Conservation (phyloP, 2,329 filamentous ascomycete species). For the Chrysoporthe puriensis region DNA sequence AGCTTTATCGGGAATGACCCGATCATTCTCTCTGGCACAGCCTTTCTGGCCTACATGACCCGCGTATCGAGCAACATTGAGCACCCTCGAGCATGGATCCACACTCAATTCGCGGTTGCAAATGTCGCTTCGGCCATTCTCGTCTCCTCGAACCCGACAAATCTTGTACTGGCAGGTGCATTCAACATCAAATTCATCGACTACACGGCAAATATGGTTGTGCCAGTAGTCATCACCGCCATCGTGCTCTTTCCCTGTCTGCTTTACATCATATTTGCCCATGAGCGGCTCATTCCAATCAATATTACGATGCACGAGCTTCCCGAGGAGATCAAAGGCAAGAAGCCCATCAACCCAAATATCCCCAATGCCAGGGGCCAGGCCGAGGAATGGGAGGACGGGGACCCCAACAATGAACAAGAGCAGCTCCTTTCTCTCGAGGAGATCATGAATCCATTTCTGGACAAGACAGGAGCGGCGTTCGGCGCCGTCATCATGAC, state of each 20-base stretch:
- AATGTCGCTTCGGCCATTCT: constrained; percentile 77
- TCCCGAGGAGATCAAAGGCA: constrained; percentile 56
- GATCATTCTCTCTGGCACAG: constrained; percentile 73
- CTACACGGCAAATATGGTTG: constrained; percentile 79
- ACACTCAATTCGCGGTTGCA: constrained; percentile 71
- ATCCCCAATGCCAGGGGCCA: constrained; percentile 67
- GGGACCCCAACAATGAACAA: constrained; percentile 50
- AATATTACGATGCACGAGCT: constrained; percentile 72
- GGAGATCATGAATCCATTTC: constrained; percentile 75
- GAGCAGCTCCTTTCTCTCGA: constrained; percentile 64
- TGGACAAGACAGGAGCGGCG: constrained; percentile 67
- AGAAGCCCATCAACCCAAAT: constrained; percentile 70
- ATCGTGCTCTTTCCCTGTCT: constrained; percentile 71
- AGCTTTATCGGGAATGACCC: constrained; percentile 76
- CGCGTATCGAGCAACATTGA: constrained; percentile 73
- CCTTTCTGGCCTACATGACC: constrained; percentile 78
- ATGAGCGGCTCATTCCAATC: constrained; percentile 65
- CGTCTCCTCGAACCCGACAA: constrained; percentile 79
- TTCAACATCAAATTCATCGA: constrained; percentile 73
- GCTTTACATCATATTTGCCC: constrained; percentile 69
- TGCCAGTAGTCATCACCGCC: constrained; percentile 70
- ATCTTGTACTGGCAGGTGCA: constrained; percentile 73
- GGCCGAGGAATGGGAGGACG: constrained; percentile 54
- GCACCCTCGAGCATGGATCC: constrained; percentile 74
- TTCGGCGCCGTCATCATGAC: constrained; percentile 71